These are phyloP conservation scores for Rhododendron williamsianum DNA, from an alignment of 148 eudicot species.

Conservation along the genomic window DNA sequence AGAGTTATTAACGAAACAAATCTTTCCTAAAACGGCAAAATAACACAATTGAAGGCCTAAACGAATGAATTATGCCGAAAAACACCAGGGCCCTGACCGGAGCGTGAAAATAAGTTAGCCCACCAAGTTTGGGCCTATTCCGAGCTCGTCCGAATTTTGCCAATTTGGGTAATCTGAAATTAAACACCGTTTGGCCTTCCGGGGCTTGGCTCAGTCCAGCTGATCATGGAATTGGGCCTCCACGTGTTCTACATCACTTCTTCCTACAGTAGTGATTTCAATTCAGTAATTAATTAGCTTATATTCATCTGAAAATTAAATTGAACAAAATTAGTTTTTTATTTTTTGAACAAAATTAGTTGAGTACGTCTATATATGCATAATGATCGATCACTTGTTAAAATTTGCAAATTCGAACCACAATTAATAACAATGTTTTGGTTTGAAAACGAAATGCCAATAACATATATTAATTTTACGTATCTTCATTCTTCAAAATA, in stretches of 20 bases:
- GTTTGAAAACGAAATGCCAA: not conserved
- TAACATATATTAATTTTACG: not conserved
- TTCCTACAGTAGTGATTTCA: conserved; percentile 41
- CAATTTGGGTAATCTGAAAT: no score
- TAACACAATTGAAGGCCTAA: no score
- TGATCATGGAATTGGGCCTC: no score
- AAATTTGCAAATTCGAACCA: not conserved
- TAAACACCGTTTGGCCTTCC: no score
- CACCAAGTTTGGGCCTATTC: no score
- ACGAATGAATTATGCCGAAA: no score
- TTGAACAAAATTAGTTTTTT: not conserved
- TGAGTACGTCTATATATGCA: not conserved
- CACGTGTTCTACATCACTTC: conserved; percentile 55
- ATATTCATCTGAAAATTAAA: not conserved
- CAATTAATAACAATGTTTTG: not conserved
- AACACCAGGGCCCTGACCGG: no score
- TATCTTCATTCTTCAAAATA: not conserved
- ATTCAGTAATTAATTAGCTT: not conserved
- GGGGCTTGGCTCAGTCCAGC: no score
- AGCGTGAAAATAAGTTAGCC: no score
- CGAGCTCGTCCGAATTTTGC: no score
- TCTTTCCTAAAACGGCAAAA: no score
- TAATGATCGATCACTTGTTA: not conserved
- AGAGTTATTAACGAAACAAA: no score
- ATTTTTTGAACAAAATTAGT: not conserved